Conservation (phyloP, 345 rosid species). For the Brassica napus region DNA sequence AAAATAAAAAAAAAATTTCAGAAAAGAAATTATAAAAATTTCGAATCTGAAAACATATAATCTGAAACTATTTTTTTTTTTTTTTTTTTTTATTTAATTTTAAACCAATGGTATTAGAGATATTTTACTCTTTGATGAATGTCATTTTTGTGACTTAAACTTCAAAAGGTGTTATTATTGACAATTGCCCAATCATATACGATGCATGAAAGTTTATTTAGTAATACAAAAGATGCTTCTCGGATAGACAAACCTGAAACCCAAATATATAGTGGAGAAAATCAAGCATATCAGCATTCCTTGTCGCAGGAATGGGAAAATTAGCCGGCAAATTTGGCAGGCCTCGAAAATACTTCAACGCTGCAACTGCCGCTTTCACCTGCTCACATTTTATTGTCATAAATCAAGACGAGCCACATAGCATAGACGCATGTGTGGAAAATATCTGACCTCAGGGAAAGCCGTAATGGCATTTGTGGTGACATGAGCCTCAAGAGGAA, state of each 20-base stretch:
- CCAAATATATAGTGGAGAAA: conserved; percentile 88
- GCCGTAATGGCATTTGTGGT: conserved; percentile 61
- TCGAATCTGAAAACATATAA: too few relatives aligned
- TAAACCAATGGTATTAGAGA: too few relatives aligned
- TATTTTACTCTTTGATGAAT: too few relatives aligned
- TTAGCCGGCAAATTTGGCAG: conserved; percentile 73
- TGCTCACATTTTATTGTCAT: conserved; percentile 33
- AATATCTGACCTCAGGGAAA: conserved; percentile 70
- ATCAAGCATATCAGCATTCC: conserved; percentile 81
- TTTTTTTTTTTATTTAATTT: too few relatives aligned
- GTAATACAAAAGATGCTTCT: background rate
- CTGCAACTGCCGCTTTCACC: conserved; percentile 83
- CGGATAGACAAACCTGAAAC: conserved; percentile 75
- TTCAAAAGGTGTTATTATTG: too few relatives aligned
- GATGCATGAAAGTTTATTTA: background rate
- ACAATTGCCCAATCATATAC: too few relatives aligned
- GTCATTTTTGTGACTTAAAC: too few relatives aligned
- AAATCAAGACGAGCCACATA: conserved; percentile 21
- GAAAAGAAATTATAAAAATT: too few relatives aligned
- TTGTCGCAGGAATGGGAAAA: conserved; percentile 64
- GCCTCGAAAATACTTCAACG: conserved; percentile 64
- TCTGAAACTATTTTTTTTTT: too few relatives aligned
- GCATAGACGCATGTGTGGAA: conserved; percentile 21
- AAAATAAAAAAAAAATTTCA: too few relatives aligned
- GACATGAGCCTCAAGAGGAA: conserved; percentile 82